Conservation (phyloP, 306 rosid genomes). For the Rosa multiflora region DNA sequence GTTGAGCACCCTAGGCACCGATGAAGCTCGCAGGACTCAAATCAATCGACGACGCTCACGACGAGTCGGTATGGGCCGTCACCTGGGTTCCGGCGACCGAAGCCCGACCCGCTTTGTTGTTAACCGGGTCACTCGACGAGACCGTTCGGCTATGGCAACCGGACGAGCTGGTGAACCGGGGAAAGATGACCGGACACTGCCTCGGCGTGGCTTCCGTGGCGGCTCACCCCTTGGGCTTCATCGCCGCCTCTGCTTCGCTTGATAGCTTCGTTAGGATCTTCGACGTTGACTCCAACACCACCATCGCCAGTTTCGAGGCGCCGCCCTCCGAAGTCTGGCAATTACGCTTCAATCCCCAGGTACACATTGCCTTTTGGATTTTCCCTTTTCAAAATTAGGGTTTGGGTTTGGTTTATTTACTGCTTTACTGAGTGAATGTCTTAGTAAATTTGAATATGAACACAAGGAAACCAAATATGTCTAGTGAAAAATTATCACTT, state of each 20-base stretch:
- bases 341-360: constrained; percentile 90
- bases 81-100: constrained; percentile 92
- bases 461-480: no score
- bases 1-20: not conserved
- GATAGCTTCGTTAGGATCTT: constrained; percentile 90
- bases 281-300: constrained; percentile 81
- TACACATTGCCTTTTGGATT: constrained; percentile 9
- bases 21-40: constrained; percentile 93
- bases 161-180: constrained; percentile 71
- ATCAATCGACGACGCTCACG: constrained; percentile 83
- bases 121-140: constrained; percentile 94
- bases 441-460: not conserved
- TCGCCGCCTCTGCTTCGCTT: constrained; percentile 95
- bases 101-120: constrained; percentile 61
- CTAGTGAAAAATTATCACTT: no score
- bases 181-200: constrained; percentile 87
- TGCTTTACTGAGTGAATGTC: not conserved
- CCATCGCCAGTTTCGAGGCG: constrained; percentile 89
- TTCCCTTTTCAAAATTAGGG: not conserved
- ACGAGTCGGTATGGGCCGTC: constrained; percentile 91
- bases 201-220: constrained; percentile 95
- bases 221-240: constrained; percentile 82
- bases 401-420: not conserved
- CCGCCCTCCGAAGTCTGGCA: constrained; percentile 99
- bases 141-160: constrained; percentile 86